phyloP scores from a whole-genome alignment of 495 filamentous ascomycete species.

The Niebla homalea region DNA sequence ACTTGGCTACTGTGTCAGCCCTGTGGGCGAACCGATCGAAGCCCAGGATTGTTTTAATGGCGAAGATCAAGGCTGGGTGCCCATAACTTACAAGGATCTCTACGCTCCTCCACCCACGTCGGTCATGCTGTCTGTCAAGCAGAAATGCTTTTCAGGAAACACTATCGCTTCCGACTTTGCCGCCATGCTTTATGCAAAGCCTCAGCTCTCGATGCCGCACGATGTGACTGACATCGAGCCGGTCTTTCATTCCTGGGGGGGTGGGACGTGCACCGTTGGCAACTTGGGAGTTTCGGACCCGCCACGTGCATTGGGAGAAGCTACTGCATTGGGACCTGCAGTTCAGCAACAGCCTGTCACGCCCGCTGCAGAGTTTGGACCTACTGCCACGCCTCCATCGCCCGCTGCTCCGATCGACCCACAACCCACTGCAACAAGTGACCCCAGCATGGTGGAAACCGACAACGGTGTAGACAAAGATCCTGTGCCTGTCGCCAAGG shows the following conservation, averaged over 20 bases:
- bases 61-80: conserved; percentile 2
- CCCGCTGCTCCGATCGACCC: background rate
- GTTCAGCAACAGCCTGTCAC: background rate
- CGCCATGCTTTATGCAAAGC: conserved; percentile 4
- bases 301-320: conserved; percentile 1
- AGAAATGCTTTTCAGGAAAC: conserved; percentile 1
- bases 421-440: background rate
- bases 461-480: no score
- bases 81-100: conserved; percentile 2
- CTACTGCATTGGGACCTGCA: conserved; percentile 3
- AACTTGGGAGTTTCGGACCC: conserved; percentile 7
- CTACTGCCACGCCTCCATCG: background rate
- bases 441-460: no score
- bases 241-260: conserved; percentile 2
- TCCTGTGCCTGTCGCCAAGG: no score
- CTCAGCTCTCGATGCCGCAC: conserved; percentile 4
- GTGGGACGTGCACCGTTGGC: conserved; percentile 5
- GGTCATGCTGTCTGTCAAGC: background rate
- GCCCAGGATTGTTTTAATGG: background rate
- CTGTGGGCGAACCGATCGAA: background rate
- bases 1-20: conserved; percentile 1
- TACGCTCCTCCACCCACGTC: conserved; percentile 3
- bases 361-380: background rate
- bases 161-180: conserved; percentile 2
- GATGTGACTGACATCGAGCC: conserved; percentile 7